Evolutionary conservation across 306 rosid genomes (phyloP).

Genomic region (Medicago ruthenica): DNA sequence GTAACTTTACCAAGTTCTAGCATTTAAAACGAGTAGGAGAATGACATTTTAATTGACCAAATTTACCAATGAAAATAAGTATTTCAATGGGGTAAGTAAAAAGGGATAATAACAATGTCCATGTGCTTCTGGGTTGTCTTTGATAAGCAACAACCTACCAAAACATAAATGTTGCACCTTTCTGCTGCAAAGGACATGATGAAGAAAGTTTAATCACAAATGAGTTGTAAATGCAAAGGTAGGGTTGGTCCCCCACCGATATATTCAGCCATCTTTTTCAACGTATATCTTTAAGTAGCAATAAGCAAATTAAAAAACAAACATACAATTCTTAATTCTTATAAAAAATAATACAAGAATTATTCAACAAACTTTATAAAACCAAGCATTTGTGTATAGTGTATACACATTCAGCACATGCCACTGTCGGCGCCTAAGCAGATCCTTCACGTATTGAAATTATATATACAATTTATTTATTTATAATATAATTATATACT

Average conservation of each 20-base stretch:
- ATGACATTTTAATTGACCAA: constrained; percentile 39
- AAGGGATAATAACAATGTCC: constrained; percentile 32
- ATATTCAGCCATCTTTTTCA: not conserved
- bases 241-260: constrained; percentile 36
- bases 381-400: constrained; percentile 19
- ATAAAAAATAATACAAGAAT: not conserved
- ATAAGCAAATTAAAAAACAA: not conserved
- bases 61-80: constrained; percentile 1
- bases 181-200: constrained; percentile 40
- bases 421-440: constrained; percentile 49
- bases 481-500: not conserved
- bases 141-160: constrained; percentile 49
- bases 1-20: constrained; percentile 18
- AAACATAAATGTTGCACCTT: constrained; percentile 50
- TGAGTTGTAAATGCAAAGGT: constrained; percentile 41
- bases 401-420: constrained; percentile 45
- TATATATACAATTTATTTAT: not conserved
- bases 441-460: constrained; percentile 21
- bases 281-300: not conserved
- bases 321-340: not conserved
- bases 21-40: constrained; percentile 25
- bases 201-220: constrained; percentile 27
- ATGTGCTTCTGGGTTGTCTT: constrained; percentile 49
- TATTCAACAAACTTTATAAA: constrained; percentile 3
- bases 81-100: constrained; percentile 28